Conservation (phyloP, 1,284 basidiomycete species). For the Pseudomicrostroma phylloplanum region DNA sequence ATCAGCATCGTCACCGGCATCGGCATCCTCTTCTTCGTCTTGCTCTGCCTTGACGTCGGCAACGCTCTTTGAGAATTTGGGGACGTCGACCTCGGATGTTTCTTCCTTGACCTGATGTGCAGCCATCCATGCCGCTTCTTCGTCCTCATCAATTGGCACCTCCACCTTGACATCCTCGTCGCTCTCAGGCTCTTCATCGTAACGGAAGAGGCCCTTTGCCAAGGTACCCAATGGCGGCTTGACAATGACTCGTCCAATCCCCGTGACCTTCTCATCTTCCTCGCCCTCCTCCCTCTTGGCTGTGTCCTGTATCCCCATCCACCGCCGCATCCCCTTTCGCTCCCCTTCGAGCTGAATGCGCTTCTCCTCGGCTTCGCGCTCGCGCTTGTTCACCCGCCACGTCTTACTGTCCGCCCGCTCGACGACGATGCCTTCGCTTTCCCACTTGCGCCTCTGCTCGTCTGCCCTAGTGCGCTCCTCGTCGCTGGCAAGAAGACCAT, state of each 20-base stretch:
- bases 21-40: constrained; percentile 40
- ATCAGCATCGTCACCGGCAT: constrained; percentile 17
- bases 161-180: not conserved
- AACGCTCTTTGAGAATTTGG: constrained; percentile 8
- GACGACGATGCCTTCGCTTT: not conserved
- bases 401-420: not conserved
- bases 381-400: constrained; percentile 4
- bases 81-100: no score
- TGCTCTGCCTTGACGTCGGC: constrained; percentile 45
- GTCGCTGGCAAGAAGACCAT: not conserved
- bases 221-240: no score
- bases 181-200: not conserved
- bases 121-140: constrained; percentile 1
- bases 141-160: not conserved
- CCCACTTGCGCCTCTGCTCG: not conserved
- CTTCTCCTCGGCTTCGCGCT: constrained; percentile 4
- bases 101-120: not conserved
- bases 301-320: not conserved
- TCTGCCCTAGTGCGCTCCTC: not conserved
- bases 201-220: no score
- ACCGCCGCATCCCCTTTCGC: not conserved
- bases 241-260: no score
- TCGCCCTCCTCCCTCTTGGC: not conserved
- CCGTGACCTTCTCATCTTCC: not conserved
- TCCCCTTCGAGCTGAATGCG: not conserved